Percentiles rank a stretch among this genome's conserved stretches.
Evolutionary conservation across 495 filamentous ascomycete species (phyloP).

Genomic region (Xylaria curta): DNA sequence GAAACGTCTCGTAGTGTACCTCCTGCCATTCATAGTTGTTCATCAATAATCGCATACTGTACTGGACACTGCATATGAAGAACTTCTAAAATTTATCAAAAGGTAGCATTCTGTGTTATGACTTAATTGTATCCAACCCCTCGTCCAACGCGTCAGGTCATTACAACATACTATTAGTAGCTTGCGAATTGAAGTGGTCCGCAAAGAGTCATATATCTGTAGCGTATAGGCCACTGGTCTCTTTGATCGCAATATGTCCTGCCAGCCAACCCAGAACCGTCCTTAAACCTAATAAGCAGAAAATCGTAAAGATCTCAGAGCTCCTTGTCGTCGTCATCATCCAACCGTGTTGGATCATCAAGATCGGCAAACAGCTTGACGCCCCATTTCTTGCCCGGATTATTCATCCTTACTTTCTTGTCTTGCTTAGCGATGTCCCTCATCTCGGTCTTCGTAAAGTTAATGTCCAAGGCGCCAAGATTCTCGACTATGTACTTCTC

Average conservation of each 20-base stretch:
- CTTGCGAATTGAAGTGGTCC: not conserved
- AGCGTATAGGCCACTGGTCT: not conserved
- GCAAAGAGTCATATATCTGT: not conserved
- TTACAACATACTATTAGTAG: not conserved
- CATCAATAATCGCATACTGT: not conserved
- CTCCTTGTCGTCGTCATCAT: conserved; percentile 7
- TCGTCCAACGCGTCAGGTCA: not conserved
- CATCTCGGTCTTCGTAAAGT: conserved; percentile 52
- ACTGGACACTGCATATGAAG: not conserved
- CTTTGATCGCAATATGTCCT: not conserved
- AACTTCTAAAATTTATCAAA: not conserved
- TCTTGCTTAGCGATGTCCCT: conserved; percentile 58
- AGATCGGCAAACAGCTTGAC: conserved; percentile 65
- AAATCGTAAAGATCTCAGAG: conserved; percentile 14
- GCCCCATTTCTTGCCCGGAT: conserved; percentile 61
- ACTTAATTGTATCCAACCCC: not conserved
- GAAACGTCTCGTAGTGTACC: not conserved
- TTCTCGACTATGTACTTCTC: conserved; percentile 45
- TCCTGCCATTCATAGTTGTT: not conserved
- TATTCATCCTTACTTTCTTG: conserved; percentile 66
- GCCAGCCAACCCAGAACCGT: not conserved
- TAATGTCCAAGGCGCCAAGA: conserved; percentile 27
- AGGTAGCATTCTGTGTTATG: not conserved
- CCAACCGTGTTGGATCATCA: conserved; percentile 37
- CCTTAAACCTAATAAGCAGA: not conserved